Conservation (phyloP, 441 rosid genomes). For the Daphne laureola region DNA sequence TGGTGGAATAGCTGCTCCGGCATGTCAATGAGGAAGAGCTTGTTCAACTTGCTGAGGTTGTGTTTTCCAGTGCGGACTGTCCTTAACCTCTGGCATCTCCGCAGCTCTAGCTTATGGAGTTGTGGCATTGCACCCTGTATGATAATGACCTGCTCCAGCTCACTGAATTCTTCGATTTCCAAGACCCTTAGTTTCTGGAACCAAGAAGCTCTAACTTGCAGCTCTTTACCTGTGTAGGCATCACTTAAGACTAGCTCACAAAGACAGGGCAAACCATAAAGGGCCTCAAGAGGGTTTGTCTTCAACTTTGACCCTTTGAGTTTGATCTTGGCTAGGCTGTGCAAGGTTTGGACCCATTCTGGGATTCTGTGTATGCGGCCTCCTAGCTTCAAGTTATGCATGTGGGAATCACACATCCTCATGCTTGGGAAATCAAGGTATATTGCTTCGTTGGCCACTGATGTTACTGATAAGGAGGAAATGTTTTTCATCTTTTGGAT, state of each 20-base stretch:
- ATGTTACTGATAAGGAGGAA: constrained; percentile 22
- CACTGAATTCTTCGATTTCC: constrained; percentile 29
- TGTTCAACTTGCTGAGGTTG: constrained; percentile 24
- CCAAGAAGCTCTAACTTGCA: constrained; percentile 23
- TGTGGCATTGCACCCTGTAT: constrained; percentile 31
- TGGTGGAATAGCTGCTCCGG: background rate
- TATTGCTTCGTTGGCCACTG: constrained; percentile 12
- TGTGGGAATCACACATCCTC: constrained; percentile 20
- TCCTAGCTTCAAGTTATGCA: constrained; percentile 27
- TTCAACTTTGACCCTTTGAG: constrained; percentile 31
- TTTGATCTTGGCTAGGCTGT: constrained; percentile 24
- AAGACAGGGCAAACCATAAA: constrained; percentile 26
- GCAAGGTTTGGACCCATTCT: constrained; percentile 23
- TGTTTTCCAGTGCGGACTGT: constrained; percentile 37
- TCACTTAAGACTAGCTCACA: constrained; percentile 29
- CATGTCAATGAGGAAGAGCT: constrained; percentile 30
- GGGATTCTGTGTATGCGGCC: constrained; percentile 29
- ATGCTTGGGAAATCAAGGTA: constrained; percentile 20
- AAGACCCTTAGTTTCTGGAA: constrained; percentile 29
- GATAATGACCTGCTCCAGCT: constrained; percentile 20
- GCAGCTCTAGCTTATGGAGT: constrained; percentile 28
- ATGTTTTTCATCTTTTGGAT: constrained; percentile 24
- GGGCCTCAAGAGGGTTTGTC: constrained; percentile 26
- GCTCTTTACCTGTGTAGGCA: constrained; percentile 21
- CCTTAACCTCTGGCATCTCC: constrained; percentile 25